A percentile compares a stretch with the other conserved stretches of the same genome.
Conservation (phyloP, 768 basidiomycete species). For the Cyclocybe cylindracea region DNA sequence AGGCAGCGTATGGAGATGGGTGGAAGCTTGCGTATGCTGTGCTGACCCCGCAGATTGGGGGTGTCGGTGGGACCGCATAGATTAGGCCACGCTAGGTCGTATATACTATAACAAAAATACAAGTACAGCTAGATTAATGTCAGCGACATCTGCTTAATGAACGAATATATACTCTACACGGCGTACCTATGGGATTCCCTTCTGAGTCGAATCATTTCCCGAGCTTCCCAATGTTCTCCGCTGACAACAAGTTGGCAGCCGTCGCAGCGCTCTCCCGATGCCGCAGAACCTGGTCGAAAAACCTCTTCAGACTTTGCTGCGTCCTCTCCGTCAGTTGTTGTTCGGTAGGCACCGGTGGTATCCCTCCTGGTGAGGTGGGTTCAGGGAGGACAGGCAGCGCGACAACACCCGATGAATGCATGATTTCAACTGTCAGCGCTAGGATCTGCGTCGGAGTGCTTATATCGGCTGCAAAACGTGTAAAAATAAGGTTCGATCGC, state of each 20-base stretch:
- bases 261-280: constrained; percentile 59
- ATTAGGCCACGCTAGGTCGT: too few species aligned
- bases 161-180: too few species aligned
- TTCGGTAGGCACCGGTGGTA: constrained; percentile 36
- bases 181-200: too few species aligned
- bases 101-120: too few species aligned
- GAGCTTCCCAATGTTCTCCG: constrained; percentile 2
- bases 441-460: constrained; percentile 52
- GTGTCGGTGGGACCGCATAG: too few species aligned
- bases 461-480: constrained; percentile 45
- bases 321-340: constrained; percentile 45
- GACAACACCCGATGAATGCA: constrained; percentile 65
- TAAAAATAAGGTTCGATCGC: background rate
- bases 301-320: constrained; percentile 39
- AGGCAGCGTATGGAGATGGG: too few species aligned
- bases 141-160: too few species aligned
- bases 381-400: constrained; percentile 54
- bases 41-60: too few species aligned
- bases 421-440: constrained; percentile 42
- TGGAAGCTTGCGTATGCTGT: too few species aligned
- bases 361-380: constrained; percentile 6
- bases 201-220: too few species aligned
- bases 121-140: too few species aligned
- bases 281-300: constrained; percentile 53
- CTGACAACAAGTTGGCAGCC: constrained; percentile 38